Base-by-base conservation (phyloP, 257 asterid genomes). In the Solanum chilense region DNA sequence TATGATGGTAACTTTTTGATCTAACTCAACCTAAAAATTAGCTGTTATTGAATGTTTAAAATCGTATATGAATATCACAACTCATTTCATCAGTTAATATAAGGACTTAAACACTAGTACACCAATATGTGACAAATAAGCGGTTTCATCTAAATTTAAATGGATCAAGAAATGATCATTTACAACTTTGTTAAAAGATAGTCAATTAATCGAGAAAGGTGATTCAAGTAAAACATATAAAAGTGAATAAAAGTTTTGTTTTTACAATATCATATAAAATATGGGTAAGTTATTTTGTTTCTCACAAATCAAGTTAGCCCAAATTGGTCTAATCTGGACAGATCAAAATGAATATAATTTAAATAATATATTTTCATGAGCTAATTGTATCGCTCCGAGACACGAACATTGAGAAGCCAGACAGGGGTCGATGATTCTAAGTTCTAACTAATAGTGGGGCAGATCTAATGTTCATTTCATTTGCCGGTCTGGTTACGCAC, bases 181-280 rank as follows among this genome's bases (percentile, higher is more conserved):
- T 0, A n/a, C 0, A 64, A 1, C 1, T 64, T 7, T n/a, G 0
- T 3, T 11, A 64, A 64, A 64, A n/a, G 16, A 64, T 6, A 52
- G 4, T n/a, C n/a, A n/a, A 66, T 25, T 66, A 5, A 25, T 6
- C 1, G 9, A 66, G 18, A 66, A 25, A 6, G 35, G 35, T 0
- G 1, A 12, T 10, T 66, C 11, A 66, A 27, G 21, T 68, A 27
- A 16, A 27, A 68, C 14, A 62, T 10, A 23, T 60, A 0, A 6
- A 25, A 27, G 1, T 68, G 0, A 64, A 12, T 25, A 12, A 27
- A 66, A 12, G 8, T 66, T 68, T 13, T 0, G 0, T 66, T 31
- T 66, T 68, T 68, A 13, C 10, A 12, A 25, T 66, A 66, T 27
- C 2, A 27, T 27, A 68, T 27, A 0, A 68, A 27, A 68, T 13